Base-by-base conservation (phyloP, 2,329 filamentous ascomycete species). In the Fusarium dimerum region DNA sequence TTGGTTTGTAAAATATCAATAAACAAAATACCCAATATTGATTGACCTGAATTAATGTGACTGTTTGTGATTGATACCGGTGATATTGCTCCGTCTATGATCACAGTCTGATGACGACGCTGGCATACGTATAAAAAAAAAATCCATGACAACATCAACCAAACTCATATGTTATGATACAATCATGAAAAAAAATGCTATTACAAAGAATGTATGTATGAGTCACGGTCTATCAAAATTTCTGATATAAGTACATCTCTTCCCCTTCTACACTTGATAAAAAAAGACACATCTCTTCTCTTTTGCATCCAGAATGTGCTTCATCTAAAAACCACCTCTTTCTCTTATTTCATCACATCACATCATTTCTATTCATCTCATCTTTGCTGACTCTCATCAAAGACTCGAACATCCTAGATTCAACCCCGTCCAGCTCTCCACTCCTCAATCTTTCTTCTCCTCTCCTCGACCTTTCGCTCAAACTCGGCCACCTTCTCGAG, bases 401-500 rank as follows among this genome's bases (percentile, higher is more conserved):
- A 15, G 12, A 32, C 30, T 32, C 30, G 6, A 32, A 6, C 9
- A 8, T 8, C 45, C 46, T 58, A 66, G 60, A 26, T 29, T 43
- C 17, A 51, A 26, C 42, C 43, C 44, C 69, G 66, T 36, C 73
- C 73, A 45, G 72, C 61, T 45, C 73, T 68, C 77, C 78, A 79
- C 55, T 74, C 73, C 65, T 76, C 69, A 57, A 83, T 66, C 66
- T 77, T 74, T 63, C 71, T 71, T 57, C 73, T 73, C 59, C 76
- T 73, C 70, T 79, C 80, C 62, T 78, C 76, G 18, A 86, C 67
- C 69, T 80, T 80, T 59, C 75, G 74, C 76, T 87, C 84, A 62
- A 85, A 80, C 68, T 81, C 82, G 40, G 75, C 80, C 44, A 83
- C 78, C 73, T 84, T 80, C 55, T 80, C 78, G 34, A 77, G 66